These are phyloP conservation scores for Talaromyces liani DNA, from an alignment of 495 filamentous ascomycete species.

Conservation along the genomic window DNA sequence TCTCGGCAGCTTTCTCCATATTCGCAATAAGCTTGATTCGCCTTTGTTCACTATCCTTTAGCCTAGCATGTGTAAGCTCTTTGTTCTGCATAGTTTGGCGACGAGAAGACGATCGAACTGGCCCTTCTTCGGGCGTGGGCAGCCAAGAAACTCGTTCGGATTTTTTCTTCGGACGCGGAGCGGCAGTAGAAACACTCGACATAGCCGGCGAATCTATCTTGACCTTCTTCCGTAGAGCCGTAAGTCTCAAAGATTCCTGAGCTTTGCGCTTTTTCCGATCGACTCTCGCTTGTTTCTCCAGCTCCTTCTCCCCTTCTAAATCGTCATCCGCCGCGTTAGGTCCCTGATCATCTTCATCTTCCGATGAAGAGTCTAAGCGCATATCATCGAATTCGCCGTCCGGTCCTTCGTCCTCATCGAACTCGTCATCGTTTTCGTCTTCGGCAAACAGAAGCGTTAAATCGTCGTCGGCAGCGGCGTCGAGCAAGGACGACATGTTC, in stretches of 20 bases:
- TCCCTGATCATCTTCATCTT: constrained; percentile 66
- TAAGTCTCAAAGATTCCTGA: constrained; percentile 44
- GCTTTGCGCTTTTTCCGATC: constrained; percentile 71
- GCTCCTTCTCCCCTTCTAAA: constrained; percentile 54
- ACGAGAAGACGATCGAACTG: constrained; percentile 74
- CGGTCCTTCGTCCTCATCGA: constrained; percentile 58
- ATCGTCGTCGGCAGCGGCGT: constrained; percentile 69
- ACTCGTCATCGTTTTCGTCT: constrained; percentile 79
- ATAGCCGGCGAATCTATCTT: constrained; percentile 55
- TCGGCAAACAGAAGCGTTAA: constrained; percentile 77
- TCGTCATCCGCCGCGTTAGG: constrained; percentile 53
- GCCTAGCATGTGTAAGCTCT: constrained; percentile 69
- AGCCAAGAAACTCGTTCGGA: constrained; percentile 88
- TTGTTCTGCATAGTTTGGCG: constrained; percentile 79
- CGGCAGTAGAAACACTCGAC: constrained; percentile 29
- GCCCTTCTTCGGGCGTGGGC: constrained; percentile 68
- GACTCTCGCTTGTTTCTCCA: constrained; percentile 51
- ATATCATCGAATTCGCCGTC: constrained; percentile 65
- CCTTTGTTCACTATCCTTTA: constrained; percentile 76
- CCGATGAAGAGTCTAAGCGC: constrained; percentile 74
- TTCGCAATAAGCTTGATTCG: constrained; percentile 68
- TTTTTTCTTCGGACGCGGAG: constrained; percentile 79
- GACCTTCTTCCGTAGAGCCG: constrained; percentile 50
- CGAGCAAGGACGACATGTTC: constrained; percentile 71
- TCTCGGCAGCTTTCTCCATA: constrained; percentile 83